Evolutionary conservation across 805 yeast genomes (phyloP), one percentile per base, ranked within the genome.

Genomic region (Teunomyces funiuensis): DNA sequence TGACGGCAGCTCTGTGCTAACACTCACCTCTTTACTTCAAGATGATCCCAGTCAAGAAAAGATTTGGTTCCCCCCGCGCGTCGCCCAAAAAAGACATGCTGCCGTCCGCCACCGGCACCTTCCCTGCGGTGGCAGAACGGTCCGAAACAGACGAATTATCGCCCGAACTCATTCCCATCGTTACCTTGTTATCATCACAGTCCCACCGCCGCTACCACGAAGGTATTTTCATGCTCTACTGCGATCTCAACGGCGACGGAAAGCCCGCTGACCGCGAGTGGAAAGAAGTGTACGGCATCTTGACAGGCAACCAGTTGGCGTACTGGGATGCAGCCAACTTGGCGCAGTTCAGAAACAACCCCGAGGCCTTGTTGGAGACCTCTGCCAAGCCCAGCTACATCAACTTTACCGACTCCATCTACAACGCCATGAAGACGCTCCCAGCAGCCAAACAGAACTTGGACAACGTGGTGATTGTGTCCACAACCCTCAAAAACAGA

Each of bases 281-380:
- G 99, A 74, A 76, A 41, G 97, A 93, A 65, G 96, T 90, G 17
- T 93, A 86, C 60, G 98, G 96, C 33, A 88, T 87, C 11, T 69
- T 93, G 30, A 80, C 88, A 3, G 99, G 99, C 15, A 87, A 88
- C 44, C 96, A 91, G 54, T 69, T 93, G 46, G 95, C 97, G 0
- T 78, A 88, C 47, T 93, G 98, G 97, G 89, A 89, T 58, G 88
- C 88, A 2, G 80, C 79, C 29, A 74, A 74, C 43, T 58, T 86
- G 43, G 79, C 83, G 10, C 73, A 70, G 45, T 74, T 74, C 47
- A 67, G 70, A 42, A 66, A 75, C 41, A 71, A 77, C 44, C 83
- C 81, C 17, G 76, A 73, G 17, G 74, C 75, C 18, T 63, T 80
- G 41, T 71, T 77, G 49, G 76, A 71, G 39, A 77, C 82, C n/a